Percentiles rank a stretch among this genome's conserved stretches.
phyloP scores from a whole-genome alignment of 2,329 filamentous ascomycete species.

The Blumeria graminis region DNA sequence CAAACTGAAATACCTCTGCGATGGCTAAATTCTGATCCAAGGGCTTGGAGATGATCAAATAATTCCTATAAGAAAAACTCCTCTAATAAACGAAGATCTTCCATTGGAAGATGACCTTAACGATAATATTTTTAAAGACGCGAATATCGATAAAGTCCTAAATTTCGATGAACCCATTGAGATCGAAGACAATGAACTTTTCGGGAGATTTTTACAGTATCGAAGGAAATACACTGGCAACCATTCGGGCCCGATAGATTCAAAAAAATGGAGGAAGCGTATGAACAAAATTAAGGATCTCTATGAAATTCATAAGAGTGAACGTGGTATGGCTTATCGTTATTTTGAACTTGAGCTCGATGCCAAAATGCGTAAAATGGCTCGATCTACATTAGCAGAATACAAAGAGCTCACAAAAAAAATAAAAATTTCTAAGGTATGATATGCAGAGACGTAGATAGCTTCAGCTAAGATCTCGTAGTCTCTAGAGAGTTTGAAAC shows the following conservation, averaged over 20 bases:
- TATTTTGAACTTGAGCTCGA: slow-evolving; percentile 11
- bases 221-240: slow-evolving; percentile 10
- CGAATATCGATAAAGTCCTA: too few species aligned
- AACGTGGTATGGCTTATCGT: slow-evolving; percentile 13
- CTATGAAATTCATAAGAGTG: slow-evolving; percentile 9
- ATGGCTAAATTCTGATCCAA: background rate
- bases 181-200: slow-evolving; percentile 6
- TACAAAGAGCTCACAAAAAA: slow-evolving; percentile 8
- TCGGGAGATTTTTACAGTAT: slow-evolving; percentile 10
- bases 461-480: slow-evolving; percentile 4
- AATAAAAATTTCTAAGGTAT: slow-evolving; percentile 9
- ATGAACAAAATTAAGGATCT: slow-evolving; percentile 7
- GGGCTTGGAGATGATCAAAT: slow-evolving; percentile 1
- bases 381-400: slow-evolving; percentile 5
- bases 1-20: background rate
- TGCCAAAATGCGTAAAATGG: slow-evolving; percentile 5
- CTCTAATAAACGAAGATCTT: background rate
- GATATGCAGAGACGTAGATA: background rate
- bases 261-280: slow-evolving; percentile 7
- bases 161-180: slow-evolving; percentile 6
- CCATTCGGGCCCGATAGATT: slow-evolving; percentile 1
- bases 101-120: slow-evolving; percentile 3
- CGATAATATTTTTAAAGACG: slow-evolving; percentile 3
- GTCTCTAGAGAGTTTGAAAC: slow-evolving; percentile 8
- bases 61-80: slow-evolving; percentile 1